Conservation (phyloP, 1,284 basidiomycete genomes). For the Schizophyllum commune region DNA sequence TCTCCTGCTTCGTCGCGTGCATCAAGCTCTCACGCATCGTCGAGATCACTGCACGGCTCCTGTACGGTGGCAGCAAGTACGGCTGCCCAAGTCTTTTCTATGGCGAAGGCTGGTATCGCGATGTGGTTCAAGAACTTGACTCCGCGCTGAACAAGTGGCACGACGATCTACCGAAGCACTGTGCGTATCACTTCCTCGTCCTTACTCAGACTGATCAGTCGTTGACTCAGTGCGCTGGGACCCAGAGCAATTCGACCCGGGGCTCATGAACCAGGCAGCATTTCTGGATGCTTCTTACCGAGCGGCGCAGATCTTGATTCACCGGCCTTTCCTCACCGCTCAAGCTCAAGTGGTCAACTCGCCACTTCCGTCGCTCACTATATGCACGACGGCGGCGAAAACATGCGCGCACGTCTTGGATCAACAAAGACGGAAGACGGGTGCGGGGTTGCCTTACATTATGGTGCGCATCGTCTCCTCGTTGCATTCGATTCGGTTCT, state of each 20-base stretch:
- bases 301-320: constrained; percentile 38
- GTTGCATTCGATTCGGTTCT: not conserved
- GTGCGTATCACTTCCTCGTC: not conserved
- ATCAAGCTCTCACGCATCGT: constrained; percentile 42
- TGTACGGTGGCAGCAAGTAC: constrained; percentile 42
- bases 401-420: constrained; percentile 39
- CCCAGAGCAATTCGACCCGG: constrained; percentile 27
- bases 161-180: constrained; percentile 34
- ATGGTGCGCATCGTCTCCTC: not conserved
- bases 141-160: constrained; percentile 44
- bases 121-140: constrained; percentile 43
- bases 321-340: constrained; percentile 43
- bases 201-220: not conserved
- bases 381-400: constrained; percentile 46
- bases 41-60: constrained; percentile 33
- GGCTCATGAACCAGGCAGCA: constrained; percentile 39
- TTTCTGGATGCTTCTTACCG: constrained; percentile 41
- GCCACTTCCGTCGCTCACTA: constrained; percentile 37
- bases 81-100: constrained; percentile 25
- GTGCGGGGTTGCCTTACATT: not conserved
- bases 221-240: constrained; percentile 34
- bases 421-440: constrained; percentile 5
- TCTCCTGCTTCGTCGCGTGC: constrained; percentile 34
- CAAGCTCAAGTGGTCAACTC: constrained; percentile 13
- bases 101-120: constrained; percentile 31